Conservation (phyloP, 345 rosid genomes). For the Citrus reticulata region DNA sequence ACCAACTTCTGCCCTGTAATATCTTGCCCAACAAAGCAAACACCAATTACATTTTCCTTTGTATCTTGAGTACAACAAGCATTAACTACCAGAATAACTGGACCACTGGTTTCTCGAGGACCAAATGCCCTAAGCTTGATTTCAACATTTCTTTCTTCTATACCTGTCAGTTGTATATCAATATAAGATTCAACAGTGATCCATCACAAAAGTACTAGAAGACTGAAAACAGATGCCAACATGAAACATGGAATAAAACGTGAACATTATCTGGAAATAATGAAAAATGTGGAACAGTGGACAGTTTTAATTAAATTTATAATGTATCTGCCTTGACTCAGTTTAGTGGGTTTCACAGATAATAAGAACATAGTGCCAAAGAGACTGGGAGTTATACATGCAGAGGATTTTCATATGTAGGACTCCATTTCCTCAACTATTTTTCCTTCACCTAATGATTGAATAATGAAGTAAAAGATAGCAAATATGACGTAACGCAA, state of each 20-base stretch:
- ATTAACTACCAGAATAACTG: slow-evolving; percentile 56
- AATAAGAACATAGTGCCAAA: background rate
- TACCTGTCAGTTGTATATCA: slow-evolving; percentile 45
- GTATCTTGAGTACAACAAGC: slow-evolving; percentile 73
- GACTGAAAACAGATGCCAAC: background rate
- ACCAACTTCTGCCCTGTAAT: slow-evolving; percentile 56
- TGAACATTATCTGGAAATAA: background rate
- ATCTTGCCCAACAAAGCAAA: slow-evolving; percentile 87
- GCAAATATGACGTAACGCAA: background rate
- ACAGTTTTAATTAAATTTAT: background rate
- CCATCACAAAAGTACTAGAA: background rate
- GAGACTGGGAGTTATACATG: background rate
- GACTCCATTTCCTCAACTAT: background rate
- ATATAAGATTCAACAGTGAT: slow-evolving; percentile 13
- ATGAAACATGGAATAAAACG: background rate
- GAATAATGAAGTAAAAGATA: background rate
- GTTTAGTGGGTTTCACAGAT: background rate
- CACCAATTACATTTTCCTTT: slow-evolving; percentile 53
- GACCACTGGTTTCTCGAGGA: slow-evolving; percentile 42
- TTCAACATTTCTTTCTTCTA: slow-evolving; percentile 63
- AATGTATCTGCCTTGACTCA: background rate
- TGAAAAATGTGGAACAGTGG: background rate
- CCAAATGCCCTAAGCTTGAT: slow-evolving; percentile 59
- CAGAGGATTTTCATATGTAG: background rate
- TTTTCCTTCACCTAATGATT: background rate